Base-by-base conservation (phyloP, 163 green algal species). In the Scenedesmus sp. region DNA sequence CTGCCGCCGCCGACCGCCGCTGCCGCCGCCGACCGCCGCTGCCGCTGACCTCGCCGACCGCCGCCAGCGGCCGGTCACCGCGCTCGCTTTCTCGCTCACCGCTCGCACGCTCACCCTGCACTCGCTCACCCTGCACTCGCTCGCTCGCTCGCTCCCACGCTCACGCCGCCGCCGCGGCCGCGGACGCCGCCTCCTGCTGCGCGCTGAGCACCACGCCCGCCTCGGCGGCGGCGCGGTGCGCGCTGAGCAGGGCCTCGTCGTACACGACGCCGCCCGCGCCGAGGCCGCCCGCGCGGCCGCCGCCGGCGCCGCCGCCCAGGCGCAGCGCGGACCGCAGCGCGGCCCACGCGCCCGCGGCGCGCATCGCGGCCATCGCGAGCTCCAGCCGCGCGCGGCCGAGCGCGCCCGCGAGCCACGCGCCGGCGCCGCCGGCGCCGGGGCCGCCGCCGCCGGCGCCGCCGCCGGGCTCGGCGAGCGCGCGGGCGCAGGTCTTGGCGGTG, bases 401-500 rank as follows among this genome's bases (percentile, higher is more conserved):
- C 33, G 31, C 22, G 4, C 11, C 58, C 20, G 45, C n/a, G 3
- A 80, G 13, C 58, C 58, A 71, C 1, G 58, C 70, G 18, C 60
- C 29, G 11, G 72, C 17, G 53, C 53, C 53, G n/a, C 22, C n/a
- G 4, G 22, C 2, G 15, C 15, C n/a, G 4, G 22, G 22, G 4
- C n/a, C 26, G 9, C 72, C 57, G n/a, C 31, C 44, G 20, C 87
- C 63, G 22, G 85, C 82, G 62, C 97, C 72, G 1, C 89, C 90
- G 0, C 63, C 73, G 18, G 83, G 33, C 42, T 87, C 70, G 2
- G 83, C 82, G n/a, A 96, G 65, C 0, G 89, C 91, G 3, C 84
- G 64, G 5, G 63, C 75, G 81, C 88, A 93, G 29, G 84, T 86
- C 33, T 87, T 76, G 0, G 88, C 92, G 20, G 89, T 94, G 51